Base-by-base conservation (phyloP, 2,329 filamentous ascomycete genomes). In the Microdochium bolleyi region DNA sequence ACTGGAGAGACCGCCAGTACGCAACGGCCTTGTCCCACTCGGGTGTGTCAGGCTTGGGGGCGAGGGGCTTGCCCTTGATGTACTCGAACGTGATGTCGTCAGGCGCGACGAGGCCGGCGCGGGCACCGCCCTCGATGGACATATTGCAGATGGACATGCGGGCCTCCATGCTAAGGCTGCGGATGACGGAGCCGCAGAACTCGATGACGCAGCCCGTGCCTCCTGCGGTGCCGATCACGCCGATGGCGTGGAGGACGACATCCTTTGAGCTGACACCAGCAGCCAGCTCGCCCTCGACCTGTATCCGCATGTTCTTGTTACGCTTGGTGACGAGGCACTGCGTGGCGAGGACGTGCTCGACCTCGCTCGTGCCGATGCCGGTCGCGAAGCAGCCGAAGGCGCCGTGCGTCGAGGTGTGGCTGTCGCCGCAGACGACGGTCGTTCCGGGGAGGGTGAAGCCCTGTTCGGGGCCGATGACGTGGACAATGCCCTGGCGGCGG, bases 61-160 rank as follows among this genome's bases (percentile, higher is more conserved):
- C 92, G 60, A 99, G 76, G 38, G 94, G 94, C 57, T 87, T 84
- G 62, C 87, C 89, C 77, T 94, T 94, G 64, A 99, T 87, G 68
- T 97, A 99, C 60, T 95, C 89, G 62, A 96, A 96, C 25, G 94
- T 97, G 54, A 78, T 88, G 66, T 96, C 87, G 65, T 99, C 94
- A 4, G 94, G 94, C 10, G 94, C 94, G 55, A 99, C 86, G 91
- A 99, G 95, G 60, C 94, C 94, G 55, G 92, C 92, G 73, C 94
- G 83, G 49, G 94, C 94, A 71, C 94, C 94, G 61, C 80, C 94
- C 77, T 99, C 94, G 61, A 97, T 96, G 14, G 92, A 91, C 94
- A 97, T 97, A 77, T 99, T 99, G 78, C 94, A 97, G 69, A 99
- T 95, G 57, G 92, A 96, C 94, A 99, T 97, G 61, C 94, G 85